phyloP scores from a whole-genome alignment of 2,329 filamentous ascomycete genomes.

The Fusarium azukiicola region DNA sequence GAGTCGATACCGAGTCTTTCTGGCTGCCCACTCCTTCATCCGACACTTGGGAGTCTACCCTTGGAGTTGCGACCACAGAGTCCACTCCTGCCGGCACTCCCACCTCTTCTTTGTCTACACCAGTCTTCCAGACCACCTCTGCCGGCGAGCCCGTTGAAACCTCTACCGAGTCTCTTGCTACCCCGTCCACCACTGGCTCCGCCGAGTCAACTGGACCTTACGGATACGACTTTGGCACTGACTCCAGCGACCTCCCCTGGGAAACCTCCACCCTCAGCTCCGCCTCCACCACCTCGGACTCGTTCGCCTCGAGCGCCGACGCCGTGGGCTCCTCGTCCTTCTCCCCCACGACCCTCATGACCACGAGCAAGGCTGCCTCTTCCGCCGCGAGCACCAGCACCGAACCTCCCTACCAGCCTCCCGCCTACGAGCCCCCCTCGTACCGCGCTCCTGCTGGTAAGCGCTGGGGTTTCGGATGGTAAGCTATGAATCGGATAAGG shows the following conservation, averaged over 20 bases:
- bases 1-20: neutral
- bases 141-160: neutral
- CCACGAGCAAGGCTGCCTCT: slow-evolving; percentile 43
- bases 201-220: slow-evolving; percentile 24
- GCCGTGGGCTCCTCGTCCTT: slow-evolving; percentile 27
- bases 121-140: slow-evolving; percentile 3
- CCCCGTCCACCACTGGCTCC: neutral
- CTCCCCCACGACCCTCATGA: slow-evolving; percentile 51
- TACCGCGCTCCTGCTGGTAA: slow-evolving; percentile 50
- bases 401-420: slow-evolving; percentile 45
- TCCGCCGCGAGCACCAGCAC: slow-evolving; percentile 14
- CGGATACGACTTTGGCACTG: slow-evolving; percentile 42
- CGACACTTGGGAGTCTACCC: slow-evolving; percentile 13
- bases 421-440: slow-evolving; percentile 51
- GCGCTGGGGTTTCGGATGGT: slow-evolving; percentile 39
- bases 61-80: slow-evolving; percentile 13
- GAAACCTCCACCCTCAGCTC: slow-evolving; percentile 8
- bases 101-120: neutral
- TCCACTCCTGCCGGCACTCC: neutral
- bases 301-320: slow-evolving; percentile 36
- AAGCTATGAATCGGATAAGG: neutral
- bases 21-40: slow-evolving; percentile 20
- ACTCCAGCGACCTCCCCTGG: slow-evolving; percentile 33
- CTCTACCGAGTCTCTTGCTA: neutral
- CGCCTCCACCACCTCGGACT: slow-evolving; percentile 7